Evolutionary conservation across 2,329 filamentous ascomycete genomes (phyloP).

Genomic region (Stromatinia cepivora): DNA sequence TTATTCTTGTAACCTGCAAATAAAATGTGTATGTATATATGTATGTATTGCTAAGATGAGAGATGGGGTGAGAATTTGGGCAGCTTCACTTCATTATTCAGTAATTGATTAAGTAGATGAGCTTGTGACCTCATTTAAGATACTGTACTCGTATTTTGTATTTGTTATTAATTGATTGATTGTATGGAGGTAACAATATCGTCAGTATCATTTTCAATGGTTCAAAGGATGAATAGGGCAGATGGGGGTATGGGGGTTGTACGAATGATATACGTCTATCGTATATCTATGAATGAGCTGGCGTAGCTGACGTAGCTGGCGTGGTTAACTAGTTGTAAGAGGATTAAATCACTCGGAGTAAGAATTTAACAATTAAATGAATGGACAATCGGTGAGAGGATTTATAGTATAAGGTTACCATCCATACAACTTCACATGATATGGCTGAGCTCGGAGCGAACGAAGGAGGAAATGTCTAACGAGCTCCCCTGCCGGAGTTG

Average conservation of each 20-base stretch:
- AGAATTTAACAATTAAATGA: background rate
- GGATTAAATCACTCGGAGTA: background rate
- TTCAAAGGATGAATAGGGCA: background rate
- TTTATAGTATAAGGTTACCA: background rate
- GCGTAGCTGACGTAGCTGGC: background rate
- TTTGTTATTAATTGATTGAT: constrained; percentile 8
- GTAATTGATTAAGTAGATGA: background rate
- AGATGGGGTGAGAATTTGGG: constrained; percentile 2
- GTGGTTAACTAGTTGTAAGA: background rate
- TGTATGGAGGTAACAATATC: background rate
- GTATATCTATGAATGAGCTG: constrained; percentile 6
- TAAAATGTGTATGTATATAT: background rate
- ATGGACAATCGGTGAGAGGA: background rate
- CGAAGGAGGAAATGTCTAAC: background rate
- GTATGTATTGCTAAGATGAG: background rate
- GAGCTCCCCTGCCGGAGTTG: background rate
- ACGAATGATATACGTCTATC: constrained; percentile 1
- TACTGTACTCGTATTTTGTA: background rate
- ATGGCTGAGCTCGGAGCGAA: background rate
- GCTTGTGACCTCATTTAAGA: constrained; percentile 8
- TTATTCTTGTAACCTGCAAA: background rate
- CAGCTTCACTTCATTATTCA: background rate
- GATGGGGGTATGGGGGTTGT: constrained; percentile 7
- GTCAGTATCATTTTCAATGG: background rate
- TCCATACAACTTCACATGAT: background rate